Evolutionary conservation across 2,329 filamentous ascomycete species (phyloP).

Genomic region (Venturiaceae sp.): DNA sequence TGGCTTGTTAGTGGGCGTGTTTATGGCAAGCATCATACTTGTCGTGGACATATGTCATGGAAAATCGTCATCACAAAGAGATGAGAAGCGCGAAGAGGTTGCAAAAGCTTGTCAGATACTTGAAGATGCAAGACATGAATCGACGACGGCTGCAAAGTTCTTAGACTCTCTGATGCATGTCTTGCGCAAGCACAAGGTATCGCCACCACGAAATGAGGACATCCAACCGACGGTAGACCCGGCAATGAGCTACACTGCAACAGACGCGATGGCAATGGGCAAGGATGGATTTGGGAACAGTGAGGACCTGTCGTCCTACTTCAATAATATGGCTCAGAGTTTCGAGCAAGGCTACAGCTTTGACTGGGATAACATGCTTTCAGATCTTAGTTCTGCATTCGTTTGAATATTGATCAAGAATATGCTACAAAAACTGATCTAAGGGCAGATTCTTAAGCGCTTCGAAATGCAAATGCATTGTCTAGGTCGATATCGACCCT

Average conservation of each 20-base stretch:
- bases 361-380: constrained; percentile 13
- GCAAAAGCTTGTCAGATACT: constrained; percentile 23
- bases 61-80: constrained; percentile 17
- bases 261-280: background rate
- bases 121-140: constrained; percentile 21
- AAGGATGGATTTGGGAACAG: background rate
- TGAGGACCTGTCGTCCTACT: constrained; percentile 7
- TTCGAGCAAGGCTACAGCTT: constrained; percentile 12
- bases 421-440: too few species aligned
- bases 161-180: constrained; percentile 22
- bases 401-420: too few species aligned
- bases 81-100: constrained; percentile 20
- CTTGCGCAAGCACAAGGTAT: constrained; percentile 17
- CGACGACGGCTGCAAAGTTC: constrained; percentile 18
- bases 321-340: constrained; percentile 9
- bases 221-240: background rate
- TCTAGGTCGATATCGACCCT: too few species aligned
- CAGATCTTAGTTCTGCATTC: constrained; percentile 5
- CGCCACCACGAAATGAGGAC: background rate
- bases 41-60: constrained; percentile 28
- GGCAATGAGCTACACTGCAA: background rate
- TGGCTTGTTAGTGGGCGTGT: constrained; percentile 23
- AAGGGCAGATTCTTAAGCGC: too few species aligned
- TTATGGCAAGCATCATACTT: constrained; percentile 28
- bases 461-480: too few species aligned